Evolutionary conservation across 371 early-diverging fungal genomes (phyloP).

Genomic region (Mucor lusitanicus): DNA sequence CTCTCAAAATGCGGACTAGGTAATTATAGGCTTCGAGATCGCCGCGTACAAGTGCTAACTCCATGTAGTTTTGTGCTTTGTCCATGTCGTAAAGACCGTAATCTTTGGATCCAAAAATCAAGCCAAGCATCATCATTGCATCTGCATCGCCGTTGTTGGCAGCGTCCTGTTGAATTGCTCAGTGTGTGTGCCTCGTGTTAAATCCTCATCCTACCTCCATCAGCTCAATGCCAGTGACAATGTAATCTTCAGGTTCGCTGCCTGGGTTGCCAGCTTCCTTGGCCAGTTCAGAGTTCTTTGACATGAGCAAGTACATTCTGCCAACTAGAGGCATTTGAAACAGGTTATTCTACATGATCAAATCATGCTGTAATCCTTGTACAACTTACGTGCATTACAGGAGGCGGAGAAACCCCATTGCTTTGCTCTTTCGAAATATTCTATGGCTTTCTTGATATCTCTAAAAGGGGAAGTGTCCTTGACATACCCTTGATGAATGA

Average conservation of each 20-base stretch:
- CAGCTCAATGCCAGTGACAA: constrained; percentile 58
- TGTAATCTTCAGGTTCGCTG: constrained; percentile 54
- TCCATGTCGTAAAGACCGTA: constrained; percentile 63
- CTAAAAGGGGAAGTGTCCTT: constrained; percentile 37
- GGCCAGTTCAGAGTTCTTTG: constrained; percentile 43
- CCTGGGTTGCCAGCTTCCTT: constrained; percentile 46
- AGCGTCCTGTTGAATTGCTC: constrained; percentile 28
- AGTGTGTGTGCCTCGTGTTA: no score
- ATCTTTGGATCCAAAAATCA: constrained; percentile 63
- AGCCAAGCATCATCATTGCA: constrained; percentile 58
- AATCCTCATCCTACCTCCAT: constrained; percentile 39
- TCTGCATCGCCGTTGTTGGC: constrained; percentile 59
- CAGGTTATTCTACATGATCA: background rate
- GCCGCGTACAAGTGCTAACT: constrained; percentile 60
- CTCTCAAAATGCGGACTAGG: constrained; percentile 54
- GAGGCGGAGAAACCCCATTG: constrained; percentile 60
- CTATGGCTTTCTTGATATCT: constrained; percentile 51
- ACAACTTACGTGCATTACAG: constrained; percentile 48
- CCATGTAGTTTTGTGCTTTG: constrained; percentile 61
- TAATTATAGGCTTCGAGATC: constrained; percentile 53
- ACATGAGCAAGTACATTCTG: constrained; percentile 51
- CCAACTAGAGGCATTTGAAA: constrained; percentile 23
- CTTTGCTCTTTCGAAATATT: constrained; percentile 52
- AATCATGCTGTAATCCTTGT: background rate
- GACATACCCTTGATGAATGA: constrained; percentile 58